A percentile compares a stretch with the other conserved stretches of the same genome.
phyloP scores from a whole-genome alignment of 331 rosid genomes.

The Saraca asoca region DNA sequence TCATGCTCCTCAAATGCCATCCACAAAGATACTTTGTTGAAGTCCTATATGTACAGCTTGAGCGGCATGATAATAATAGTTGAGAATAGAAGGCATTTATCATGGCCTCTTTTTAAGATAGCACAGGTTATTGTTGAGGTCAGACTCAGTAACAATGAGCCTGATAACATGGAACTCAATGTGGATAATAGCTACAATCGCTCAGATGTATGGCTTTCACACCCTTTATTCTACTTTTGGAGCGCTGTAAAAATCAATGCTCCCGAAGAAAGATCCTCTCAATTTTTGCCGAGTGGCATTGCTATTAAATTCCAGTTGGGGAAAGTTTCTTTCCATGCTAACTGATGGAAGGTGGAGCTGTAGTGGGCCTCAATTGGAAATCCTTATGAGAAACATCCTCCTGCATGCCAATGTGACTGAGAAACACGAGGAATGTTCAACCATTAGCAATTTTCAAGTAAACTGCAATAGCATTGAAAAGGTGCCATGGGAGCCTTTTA shows the following conservation, averaged over 20 bases:
- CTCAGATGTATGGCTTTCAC: slow-evolving; percentile 72
- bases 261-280: slow-evolving; percentile 53
- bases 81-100: slow-evolving; percentile 50
- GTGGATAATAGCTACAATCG: slow-evolving; percentile 61
- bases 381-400: slow-evolving; percentile 61
- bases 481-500: slow-evolving; percentile 94
- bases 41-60: slow-evolving; percentile 59
- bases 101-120: slow-evolving; percentile 75
- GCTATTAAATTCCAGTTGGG: slow-evolving; percentile 52
- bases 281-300: slow-evolving; percentile 42
- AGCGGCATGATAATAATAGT: slow-evolving; percentile 49
- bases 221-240: slow-evolving; percentile 64
- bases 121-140: slow-evolving; percentile 53
- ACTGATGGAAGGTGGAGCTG: slow-evolving; percentile 95
- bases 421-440: slow-evolving; percentile 56
- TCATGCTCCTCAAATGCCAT: too few relatives aligned
- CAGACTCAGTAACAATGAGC: slow-evolving; percentile 35
- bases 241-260: slow-evolving; percentile 47
- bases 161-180: slow-evolving; percentile 37
- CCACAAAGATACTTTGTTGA: slow-evolving; percentile 45
- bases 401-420: slow-evolving; percentile 47
- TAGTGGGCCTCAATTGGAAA: slow-evolving; percentile 79
- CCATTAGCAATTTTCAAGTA: slow-evolving; percentile 59
- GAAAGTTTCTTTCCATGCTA: slow-evolving; percentile 75
- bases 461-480: slow-evolving; percentile 85